Base-by-base conservation (phyloP, 805 yeast species). In the Candida pini region DNA sequence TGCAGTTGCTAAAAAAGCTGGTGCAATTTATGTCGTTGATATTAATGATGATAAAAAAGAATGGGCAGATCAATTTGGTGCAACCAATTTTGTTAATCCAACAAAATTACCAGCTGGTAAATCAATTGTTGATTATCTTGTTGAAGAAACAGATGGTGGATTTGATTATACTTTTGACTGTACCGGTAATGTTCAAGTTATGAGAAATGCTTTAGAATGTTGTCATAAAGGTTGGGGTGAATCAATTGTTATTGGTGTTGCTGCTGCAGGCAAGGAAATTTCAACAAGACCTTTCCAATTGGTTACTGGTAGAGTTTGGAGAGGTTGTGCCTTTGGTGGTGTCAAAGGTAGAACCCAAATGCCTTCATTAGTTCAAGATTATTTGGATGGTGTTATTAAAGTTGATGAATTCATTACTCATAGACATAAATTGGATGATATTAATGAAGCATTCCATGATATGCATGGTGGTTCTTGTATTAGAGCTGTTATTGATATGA, bases 161-260 rank as follows among this genome's bases (percentile, higher is more conserved):
- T 74, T 87, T 45, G 99, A 92, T 53, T 87, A 61, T 68, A 89
- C 98, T 20, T 92, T 92, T 56, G 98, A 92, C 70, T 89, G 97
- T 70, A 92, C 98, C 34, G 99, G 99, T 68, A 92, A 90, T 57
- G 89, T 81, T 43, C 63, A 75, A 30, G 97, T 92, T 32, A 92
- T 92, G 99, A 81, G 97, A 68, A 71, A 78, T 56, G 98, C 98
- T 19, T 73, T 92, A 47, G 97, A 92, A 71, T 85, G 95, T 16
- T 88, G 96, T 62, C 97, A 92, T 70, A 90, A 89, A 66, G 99
- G 99, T 47, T 92, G 98, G 97, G 99, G 99, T 64, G 78, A 81
- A 57, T 87, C 96, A 16, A 74, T 90, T 50, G 71, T 92, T 53
- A 92, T 92, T 58, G 98, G 98, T 62, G 99, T 92, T 49, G 99